Base-by-base conservation (phyloP, 225 moss, liverwort and hornwort genomes). In the Polytrichum formosum region DNA sequence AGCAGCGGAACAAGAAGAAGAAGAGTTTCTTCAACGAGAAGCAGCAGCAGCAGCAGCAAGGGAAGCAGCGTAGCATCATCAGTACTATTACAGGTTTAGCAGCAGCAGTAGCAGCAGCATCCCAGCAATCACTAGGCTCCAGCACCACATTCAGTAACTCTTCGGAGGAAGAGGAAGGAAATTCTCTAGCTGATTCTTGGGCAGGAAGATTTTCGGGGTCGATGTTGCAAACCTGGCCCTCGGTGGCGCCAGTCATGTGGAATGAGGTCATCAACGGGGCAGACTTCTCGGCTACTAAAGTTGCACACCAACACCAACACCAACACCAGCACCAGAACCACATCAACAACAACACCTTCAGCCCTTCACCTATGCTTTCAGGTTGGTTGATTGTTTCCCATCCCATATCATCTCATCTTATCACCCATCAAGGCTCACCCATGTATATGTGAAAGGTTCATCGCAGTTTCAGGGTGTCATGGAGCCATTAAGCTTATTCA, bases 261-360 rank as follows among this genome's bases (percentile, higher is more conserved):
- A 84, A 81, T 79, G 87, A 87, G 76, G 78, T 67, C 76, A 74
- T 80, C 69, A 26, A 58, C 76, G 86, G 86, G 83, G 83, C 83
- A 80, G 86, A 86, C 72, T 70, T 74, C 76, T 6, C 64, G 35
- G 76, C 80, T 74, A 78, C 75, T 66, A 84, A 78, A 76, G 64
- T 74, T 69, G 67, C 77, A 64, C 72, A 59, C 55, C 86, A 46
- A 4, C 37, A 37, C 37, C 37, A 37, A 10, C 37, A 37, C 37
- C 10, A 70, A 75, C 75, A 77, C 70, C 75, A 35, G 9, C 35
- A 35, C 9, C 31, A 31, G 31, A 80, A 77, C 67, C 85, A 70
- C 16, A 46, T 46, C 16, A 46, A 46, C 46, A 37, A 37, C 37
- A 67, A 80, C 75, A 80, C 70, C 75, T 75, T 71, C 68, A 65